A percentile compares a stretch with the other conserved stretches of the same genome.
These are phyloP conservation scores for Rubroboletus satanas DNA, from an alignment of 768 basidiomycete species.

Conservation along the genomic window DNA sequence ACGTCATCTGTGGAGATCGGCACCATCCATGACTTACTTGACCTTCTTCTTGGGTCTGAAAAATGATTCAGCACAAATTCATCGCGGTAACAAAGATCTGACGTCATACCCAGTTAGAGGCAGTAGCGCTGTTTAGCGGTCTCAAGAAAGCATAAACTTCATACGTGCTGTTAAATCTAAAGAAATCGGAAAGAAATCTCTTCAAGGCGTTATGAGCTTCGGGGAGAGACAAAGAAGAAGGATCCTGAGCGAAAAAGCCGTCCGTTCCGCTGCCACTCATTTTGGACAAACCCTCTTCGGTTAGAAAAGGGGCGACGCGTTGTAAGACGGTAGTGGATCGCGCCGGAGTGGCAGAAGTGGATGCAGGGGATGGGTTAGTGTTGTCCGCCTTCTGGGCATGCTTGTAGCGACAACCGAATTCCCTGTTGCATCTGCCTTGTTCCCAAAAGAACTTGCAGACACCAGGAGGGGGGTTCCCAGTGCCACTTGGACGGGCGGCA, in stretches of 20 bases:
- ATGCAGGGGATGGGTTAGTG: constrained; percentile 3
- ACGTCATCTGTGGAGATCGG: constrained; percentile 1
- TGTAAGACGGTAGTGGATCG: constrained; percentile 18
- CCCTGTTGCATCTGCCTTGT: constrained; percentile 42
- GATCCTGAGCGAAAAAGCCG: constrained; percentile 37
- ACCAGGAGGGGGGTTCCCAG: constrained; percentile 28
- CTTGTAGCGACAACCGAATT: constrained; percentile 42
- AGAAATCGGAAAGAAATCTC: constrained; percentile 41
- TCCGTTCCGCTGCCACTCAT: constrained; percentile 42
- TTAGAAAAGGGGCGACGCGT: constrained; percentile 43
- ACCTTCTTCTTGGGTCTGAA: constrained; percentile 45
- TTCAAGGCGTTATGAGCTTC: constrained; percentile 46
- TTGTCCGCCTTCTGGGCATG: constrained; percentile 30
- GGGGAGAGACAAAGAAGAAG: constrained; percentile 37
- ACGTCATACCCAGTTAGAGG: constrained; percentile 43
- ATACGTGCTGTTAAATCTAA: constrained; percentile 37
- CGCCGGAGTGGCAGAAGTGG: constrained; percentile 1
- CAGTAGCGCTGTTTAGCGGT: constrained; percentile 36
- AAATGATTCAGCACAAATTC: background rate
- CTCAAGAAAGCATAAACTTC: constrained; percentile 46
- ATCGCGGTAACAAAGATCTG: background rate
- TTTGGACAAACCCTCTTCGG: constrained; percentile 42
- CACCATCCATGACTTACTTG: constrained; percentile 36
- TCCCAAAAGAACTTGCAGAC: constrained; percentile 48
- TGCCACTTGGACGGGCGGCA: background rate